phyloP scores from a whole-genome alignment of 306 rosid genomes.

The Inga leiocalycina region DNA sequence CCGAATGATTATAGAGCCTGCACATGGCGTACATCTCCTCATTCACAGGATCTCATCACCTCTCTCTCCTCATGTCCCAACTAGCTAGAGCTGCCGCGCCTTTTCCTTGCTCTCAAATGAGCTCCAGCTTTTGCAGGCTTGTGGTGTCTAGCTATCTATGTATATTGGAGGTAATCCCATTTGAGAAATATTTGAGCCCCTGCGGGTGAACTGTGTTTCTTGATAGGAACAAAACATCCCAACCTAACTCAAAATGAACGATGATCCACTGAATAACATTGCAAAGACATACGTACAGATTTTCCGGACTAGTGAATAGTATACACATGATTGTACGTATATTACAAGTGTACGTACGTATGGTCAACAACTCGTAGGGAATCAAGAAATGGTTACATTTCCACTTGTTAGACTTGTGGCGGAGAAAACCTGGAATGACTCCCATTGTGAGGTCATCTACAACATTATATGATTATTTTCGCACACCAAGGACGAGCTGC shows the following conservation, averaged over 20 bases:
- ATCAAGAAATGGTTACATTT: background rate
- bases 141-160: too few species aligned
- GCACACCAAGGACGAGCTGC: background rate
- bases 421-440: background rate
- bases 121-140: background rate
- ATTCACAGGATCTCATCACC: constrained; percentile 44
- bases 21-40: constrained; percentile 60
- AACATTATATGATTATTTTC: background rate
- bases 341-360: too few species aligned
- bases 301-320: background rate
- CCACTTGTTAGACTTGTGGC: background rate
- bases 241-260: too few species aligned
- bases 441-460: background rate
- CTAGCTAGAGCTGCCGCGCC: background rate
- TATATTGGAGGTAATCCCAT: too few species aligned
- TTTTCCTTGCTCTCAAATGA: background rate
- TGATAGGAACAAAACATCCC: too few species aligned
- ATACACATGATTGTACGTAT: too few species aligned
- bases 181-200: too few species aligned
- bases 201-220: too few species aligned
- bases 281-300: too few species aligned
- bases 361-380: background rate
- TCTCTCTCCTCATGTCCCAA: background rate
- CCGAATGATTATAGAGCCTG: constrained; percentile 85
- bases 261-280: too few species aligned